Base-by-base conservation (phyloP, 345 rosid species). In the Mercurialis annua region DNA sequence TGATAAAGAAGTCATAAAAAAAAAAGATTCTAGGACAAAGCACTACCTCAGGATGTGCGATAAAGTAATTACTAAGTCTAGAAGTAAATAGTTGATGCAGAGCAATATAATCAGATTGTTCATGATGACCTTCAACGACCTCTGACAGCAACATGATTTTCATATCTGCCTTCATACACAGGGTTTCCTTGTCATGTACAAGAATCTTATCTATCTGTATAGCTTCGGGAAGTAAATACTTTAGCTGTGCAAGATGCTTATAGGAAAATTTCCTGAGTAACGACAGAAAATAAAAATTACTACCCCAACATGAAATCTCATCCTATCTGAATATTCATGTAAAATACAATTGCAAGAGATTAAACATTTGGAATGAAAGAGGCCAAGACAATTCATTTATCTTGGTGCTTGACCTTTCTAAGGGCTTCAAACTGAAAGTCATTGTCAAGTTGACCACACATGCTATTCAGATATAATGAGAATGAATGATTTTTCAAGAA, bases 221-320 rank as follows among this genome's bases (percentile, higher is more conserved):
- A 49, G 75, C 84, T 70, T 81, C 87, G 20, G 82, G 82, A 65
- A 81, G 82, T 69, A 83, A 3, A 30, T 75, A 83, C 55, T 81
- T 83, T 38, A 81, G 72, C 76, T 74, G 87, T 50, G 81, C 85
- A 44, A 81, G 80, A 71, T 83, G 81, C 65, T 33, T 44, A 59
- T 46, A 65, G 2, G 69, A 71, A 54, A 85, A 67, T 58, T 73
- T 73, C 65, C 83, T 85, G 83, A 65, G 15, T 54, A 26, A 15
- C 33, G 10, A 30, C 47, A 7, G 49, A 23, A 24, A 43, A 40
- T 59, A 44, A 34, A n/a, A 65, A 7, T 50, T 34, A 7, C 31
- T 38, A 58, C 20, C 40, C 11, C 46, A 23, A 46, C n/a, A 33
- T 21, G 27, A 68, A 4, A 54, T 17, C n/a, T 52, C 10, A n/a